These are phyloP conservation scores for Gaultheria prostrata DNA, from an alignment of 148 eudicot genomes.

Conservation along the genomic window DNA sequence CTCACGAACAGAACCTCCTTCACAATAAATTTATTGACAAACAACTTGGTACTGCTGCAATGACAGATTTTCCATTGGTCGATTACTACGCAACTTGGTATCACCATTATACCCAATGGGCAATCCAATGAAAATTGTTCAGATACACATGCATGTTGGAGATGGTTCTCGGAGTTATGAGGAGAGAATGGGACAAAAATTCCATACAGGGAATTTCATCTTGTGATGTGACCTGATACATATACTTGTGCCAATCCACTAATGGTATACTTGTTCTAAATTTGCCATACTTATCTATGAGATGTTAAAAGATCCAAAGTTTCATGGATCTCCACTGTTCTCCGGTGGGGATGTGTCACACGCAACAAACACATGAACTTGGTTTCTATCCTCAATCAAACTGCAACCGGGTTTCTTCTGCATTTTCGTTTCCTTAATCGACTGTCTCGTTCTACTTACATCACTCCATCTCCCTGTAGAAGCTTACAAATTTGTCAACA, in stretches of 20 bases:
- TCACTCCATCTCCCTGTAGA: constrained; percentile 49
- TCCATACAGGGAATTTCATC: not conserved
- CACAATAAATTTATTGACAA: not conserved
- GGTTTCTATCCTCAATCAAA: constrained; percentile 28
- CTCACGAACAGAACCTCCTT: too few relatives aligned
- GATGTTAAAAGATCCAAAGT: not conserved
- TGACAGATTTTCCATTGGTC: not conserved
- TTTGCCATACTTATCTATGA: not conserved
- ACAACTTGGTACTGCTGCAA: too few relatives aligned
- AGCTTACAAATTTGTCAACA: constrained; percentile 60
- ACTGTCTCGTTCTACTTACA: constrained; percentile 37
- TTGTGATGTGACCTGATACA: not conserved
- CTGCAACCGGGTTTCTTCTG: constrained; percentile 55
- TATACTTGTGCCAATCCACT: not conserved
- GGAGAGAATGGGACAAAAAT: not conserved
- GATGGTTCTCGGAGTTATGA: not conserved
- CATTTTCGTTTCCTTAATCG: constrained; percentile 35
- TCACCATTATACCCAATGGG: not conserved
- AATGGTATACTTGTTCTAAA: not conserved
- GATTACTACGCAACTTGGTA: too few relatives aligned
- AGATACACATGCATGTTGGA: not conserved
- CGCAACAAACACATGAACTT: not conserved
- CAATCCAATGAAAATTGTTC: not conserved
- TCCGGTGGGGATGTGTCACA: not conserved
- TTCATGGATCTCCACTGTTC: not conserved